Evolutionary conservation across 148 eudicot genomes (phyloP).

Genomic region (Fagopyrum tataricum): DNA sequence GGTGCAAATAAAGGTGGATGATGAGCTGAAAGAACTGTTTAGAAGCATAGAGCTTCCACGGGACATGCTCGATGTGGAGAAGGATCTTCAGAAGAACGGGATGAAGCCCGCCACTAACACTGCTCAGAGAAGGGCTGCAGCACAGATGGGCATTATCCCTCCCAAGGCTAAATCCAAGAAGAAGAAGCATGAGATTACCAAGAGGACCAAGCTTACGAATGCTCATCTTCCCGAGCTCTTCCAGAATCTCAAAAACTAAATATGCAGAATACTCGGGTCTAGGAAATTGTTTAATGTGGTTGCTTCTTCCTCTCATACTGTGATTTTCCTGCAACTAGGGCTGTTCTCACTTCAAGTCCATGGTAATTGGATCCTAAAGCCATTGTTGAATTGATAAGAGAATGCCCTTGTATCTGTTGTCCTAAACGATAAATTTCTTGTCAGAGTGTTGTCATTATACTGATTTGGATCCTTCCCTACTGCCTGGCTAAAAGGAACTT

Average conservation of each 20-base stretch:
- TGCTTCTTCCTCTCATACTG: not conserved
- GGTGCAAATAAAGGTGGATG: conserved; percentile 46
- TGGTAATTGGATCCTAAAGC: not conserved
- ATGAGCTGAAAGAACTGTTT: conserved; percentile 50
- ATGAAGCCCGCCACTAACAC: conserved; percentile 74
- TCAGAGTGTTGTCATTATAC: not conserved
- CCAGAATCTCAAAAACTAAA: conserved; percentile 23
- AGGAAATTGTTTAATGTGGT: not conserved
- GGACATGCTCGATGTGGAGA: conserved; percentile 70
- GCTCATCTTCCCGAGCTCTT: conserved; percentile 66
- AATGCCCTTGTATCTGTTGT: not conserved
- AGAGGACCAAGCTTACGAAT: conserved; percentile 63
- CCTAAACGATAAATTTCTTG: not conserved
- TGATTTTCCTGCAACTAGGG: not conserved
- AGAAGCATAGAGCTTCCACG: conserved; percentile 51
- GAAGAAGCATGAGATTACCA: conserved; percentile 54
- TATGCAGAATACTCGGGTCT: not conserved
- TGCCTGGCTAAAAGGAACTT: not conserved
- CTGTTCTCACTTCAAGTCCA: not conserved
- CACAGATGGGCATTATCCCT: conserved; percentile 32
- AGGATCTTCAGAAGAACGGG: conserved; percentile 65
- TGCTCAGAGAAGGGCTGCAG: conserved; percentile 48
- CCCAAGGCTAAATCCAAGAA: conserved; percentile 42
- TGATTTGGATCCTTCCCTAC: not conserved
- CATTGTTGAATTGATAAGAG: not conserved